phyloP scores from a whole-genome alignment of 495 filamentous ascomycete species.

The Talaromyces nanjingensis region DNA sequence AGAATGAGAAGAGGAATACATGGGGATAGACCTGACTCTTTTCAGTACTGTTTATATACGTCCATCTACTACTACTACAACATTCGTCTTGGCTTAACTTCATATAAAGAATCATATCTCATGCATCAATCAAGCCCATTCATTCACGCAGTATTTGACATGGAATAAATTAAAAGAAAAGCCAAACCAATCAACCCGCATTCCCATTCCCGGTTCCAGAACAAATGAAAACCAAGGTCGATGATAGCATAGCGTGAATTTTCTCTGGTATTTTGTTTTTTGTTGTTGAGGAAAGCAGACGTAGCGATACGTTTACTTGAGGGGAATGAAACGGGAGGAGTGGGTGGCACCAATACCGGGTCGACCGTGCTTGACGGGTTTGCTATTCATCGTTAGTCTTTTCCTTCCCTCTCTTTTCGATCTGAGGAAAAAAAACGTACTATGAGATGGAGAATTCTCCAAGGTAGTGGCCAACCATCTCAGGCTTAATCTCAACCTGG shows the following conservation, averaged over 20 bases:
- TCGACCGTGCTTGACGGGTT: slow-evolving; percentile 99
- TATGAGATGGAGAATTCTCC: slow-evolving; percentile 99
- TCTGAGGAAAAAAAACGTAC: slow-evolving; percentile 29
- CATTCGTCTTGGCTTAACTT: neutral
- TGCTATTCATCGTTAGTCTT: slow-evolving; percentile 51
- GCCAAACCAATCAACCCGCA: slow-evolving; percentile 2
- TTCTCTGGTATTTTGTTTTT: slow-evolving; percentile 6
- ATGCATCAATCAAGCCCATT: slow-evolving; percentile 4
- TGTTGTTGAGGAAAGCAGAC: neutral
- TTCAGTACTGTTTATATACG: neutral
- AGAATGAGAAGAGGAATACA: slow-evolving; percentile 14
- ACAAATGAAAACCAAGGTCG: slow-evolving; percentile 10
- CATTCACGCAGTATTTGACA: slow-evolving; percentile 9
- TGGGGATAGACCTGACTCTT: neutral
- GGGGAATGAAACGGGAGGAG: slow-evolving; percentile 99
- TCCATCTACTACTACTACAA: neutral
- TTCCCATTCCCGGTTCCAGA: slow-evolving; percentile 10
- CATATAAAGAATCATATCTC: slow-evolving; percentile 3
- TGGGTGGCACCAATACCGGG: slow-evolving; percentile 99
- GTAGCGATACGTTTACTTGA: slow-evolving; percentile 68
- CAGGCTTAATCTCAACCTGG: slow-evolving; percentile 99
- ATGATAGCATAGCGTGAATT: slow-evolving; percentile 9
- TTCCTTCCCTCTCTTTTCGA: neutral
- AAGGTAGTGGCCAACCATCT: slow-evolving; percentile 99
- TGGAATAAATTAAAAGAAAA: slow-evolving; percentile 7